A percentile compares a stretch with the other conserved stretches of the same genome.
These are phyloP conservation scores for Eucalyptus cloeziana DNA, from an alignment of 345 rosid genomes.

Conservation along the genomic window DNA sequence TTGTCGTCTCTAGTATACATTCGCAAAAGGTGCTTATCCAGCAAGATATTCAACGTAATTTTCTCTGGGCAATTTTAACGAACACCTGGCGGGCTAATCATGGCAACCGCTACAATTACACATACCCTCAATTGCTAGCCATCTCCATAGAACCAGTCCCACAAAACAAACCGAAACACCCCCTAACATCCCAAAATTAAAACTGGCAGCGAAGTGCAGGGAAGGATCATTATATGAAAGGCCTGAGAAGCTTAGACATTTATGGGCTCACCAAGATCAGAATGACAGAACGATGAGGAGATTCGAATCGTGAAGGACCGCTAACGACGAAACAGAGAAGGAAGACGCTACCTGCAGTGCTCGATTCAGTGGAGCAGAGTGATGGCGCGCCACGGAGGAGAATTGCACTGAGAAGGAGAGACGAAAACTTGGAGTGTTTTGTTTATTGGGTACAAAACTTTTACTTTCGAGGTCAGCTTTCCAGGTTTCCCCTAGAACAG, in stretches of 20 bases:
- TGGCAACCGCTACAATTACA: neutral
- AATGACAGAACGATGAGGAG: neutral
- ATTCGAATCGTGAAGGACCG: no score
- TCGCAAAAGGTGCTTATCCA: neutral
- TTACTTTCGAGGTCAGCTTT: no score
- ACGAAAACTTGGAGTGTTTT: no score
- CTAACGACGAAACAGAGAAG: no score
- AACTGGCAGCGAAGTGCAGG: neutral
- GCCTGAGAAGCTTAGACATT: neutral
- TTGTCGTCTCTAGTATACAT: neutral
- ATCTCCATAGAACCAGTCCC: neutral
- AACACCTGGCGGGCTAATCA: neutral
- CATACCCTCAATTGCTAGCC: no score
- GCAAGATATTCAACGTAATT: neutral
- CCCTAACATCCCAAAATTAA: neutral
- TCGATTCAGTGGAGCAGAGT: no score
- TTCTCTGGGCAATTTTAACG: neutral
- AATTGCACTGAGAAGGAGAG: no score
- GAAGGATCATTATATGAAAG: neutral
- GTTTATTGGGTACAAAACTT: no score
- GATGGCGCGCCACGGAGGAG: no score
- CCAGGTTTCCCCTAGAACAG: no score
- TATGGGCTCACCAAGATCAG: neutral
- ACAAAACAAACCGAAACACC: neutral
- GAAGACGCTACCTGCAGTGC: no score